Conservation (phyloP, 371 early-diverging fungal genomes). For the Rhizopus stolonifer region DNA sequence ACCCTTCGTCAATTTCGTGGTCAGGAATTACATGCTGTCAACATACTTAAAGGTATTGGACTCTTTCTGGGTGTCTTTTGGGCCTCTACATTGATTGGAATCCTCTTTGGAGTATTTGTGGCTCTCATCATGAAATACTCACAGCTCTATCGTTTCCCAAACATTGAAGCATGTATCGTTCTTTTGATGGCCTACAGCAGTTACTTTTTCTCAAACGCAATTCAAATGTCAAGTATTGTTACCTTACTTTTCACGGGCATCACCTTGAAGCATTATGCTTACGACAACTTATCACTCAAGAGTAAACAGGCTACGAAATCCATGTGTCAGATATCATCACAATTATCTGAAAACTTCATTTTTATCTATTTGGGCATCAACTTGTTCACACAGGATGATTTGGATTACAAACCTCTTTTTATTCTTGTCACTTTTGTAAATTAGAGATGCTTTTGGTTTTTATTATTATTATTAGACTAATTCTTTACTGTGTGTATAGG, state of each 20-base stretch:
- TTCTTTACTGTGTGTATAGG: too few relatives aligned
- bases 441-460: too few relatives aligned
- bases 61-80: constrained; percentile 80
- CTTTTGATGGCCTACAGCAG: constrained; percentile 85
- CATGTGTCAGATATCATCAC: constrained; percentile 86
- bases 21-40: constrained; percentile 69
- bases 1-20: constrained; percentile 80
- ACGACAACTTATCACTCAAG: constrained; percentile 78
- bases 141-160: constrained; percentile 72
- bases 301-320: constrained; percentile 81
- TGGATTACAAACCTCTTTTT: constrained; percentile 71
- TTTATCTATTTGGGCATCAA: constrained; percentile 94
- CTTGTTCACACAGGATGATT: constrained; percentile 75
- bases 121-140: constrained; percentile 83
- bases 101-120: constrained; percentile 71
- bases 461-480: too few relatives aligned
- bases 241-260: constrained; percentile 94
- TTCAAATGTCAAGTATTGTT: constrained; percentile 89
- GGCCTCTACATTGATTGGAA: constrained; percentile 82
- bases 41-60: constrained; percentile 71
- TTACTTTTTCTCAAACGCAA: constrained; percentile 87
- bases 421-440: constrained; percentile 72
- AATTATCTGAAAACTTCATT: constrained; percentile 91
- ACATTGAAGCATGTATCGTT: constrained; percentile 83
- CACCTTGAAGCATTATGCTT: constrained; percentile 88